Evolutionary conservation across 1,284 basidiomycete genomes (phyloP).

Genomic region (Mycosarcoma mackinlayi): DNA sequence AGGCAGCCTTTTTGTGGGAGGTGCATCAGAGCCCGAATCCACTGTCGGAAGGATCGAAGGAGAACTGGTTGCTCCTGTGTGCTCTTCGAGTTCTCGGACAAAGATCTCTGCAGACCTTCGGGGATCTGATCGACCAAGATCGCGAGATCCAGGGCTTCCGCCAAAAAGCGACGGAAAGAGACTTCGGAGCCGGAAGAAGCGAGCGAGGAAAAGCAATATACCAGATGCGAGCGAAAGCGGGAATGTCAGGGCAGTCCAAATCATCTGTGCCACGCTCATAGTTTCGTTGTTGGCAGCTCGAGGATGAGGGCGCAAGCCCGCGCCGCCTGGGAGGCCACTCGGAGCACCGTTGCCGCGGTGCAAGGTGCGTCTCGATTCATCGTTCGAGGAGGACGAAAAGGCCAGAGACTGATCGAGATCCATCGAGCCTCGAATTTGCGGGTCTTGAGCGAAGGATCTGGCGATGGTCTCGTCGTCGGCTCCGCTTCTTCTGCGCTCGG

Average conservation of each 20-base stretch:
- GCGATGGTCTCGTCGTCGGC: constrained; percentile 52
- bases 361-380: not conserved
- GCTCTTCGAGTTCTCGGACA: constrained; percentile 44
- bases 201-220: constrained; percentile 42
- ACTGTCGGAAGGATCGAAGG: constrained; percentile 1
- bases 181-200: constrained; percentile 31
- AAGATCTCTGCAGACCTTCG: constrained; percentile 35
- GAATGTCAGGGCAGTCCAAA: constrained; percentile 48
- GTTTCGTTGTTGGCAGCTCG: constrained; percentile 8
- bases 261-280: constrained; percentile 35
- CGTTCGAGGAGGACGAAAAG: not conserved
- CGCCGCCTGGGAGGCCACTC: constrained; percentile 24
- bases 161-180: constrained; percentile 39
- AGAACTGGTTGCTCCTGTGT: constrained; percentile 29
- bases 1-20: constrained; percentile 34
- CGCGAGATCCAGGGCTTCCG: not conserved
- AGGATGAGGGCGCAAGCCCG: constrained; percentile 31
- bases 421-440: constrained; percentile 29
- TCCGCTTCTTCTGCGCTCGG: constrained; percentile 41
- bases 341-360: constrained; percentile 16
- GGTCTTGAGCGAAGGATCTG: constrained; percentile 37
- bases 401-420: constrained; percentile 14
- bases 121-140: constrained; percentile 25
- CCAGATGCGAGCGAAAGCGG: constrained; percentile 48
- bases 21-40: constrained; percentile 11